Base-by-base conservation (phyloP, 31 red algal genomes). In the Odonthalia washingtoniensis region DNA sequence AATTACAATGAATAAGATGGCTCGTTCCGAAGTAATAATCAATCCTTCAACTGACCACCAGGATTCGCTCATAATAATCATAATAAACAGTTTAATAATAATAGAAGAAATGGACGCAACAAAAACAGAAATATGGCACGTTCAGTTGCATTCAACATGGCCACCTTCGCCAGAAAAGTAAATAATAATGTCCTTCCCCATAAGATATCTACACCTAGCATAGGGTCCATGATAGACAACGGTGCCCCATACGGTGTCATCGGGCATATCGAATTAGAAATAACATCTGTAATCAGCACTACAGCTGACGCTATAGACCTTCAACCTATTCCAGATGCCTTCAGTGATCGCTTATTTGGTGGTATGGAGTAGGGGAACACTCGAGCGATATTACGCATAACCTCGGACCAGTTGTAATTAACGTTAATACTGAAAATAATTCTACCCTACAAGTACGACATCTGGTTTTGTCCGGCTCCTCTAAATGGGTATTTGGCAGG, bases 171-270 rank as follows among this genome's bases (percentile, higher is more conserved):
- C 12, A 57, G 12, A 57, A 14, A 21, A 21, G 21, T 57, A 21
- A 14, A 14, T 14, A 21, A 57, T 57, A 21, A 9, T 14, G 21
- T 57, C 12, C 21, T 9, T 14, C 49, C 12, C 9, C 49, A 57
- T 14, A 9, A 14, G 49, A 57, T 57, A 21, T 14, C 49, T 14
- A 57, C 34, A 6, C 3, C 2, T 2, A 4, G 12, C 26, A 14
- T 9, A 14, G 39, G 76, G 14, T 61, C 80, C 4, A 30, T 83
- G 21, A 36, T 83, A 3, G 80, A 83, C 31, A 33, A 80, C 37
- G 80, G 35, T 40, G 80, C 62, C 2, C 57, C 6, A 3, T 83
- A 83, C 36, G 42, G 66, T 75, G 67, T 30, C 26, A 73, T 85
- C 26, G 82, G 66, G 4, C 52, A 67, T n/a, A 61, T 65, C 31